Conservation (phyloP, 2,329 filamentous ascomycete genomes). For the Byssothecium circinans region DNA sequence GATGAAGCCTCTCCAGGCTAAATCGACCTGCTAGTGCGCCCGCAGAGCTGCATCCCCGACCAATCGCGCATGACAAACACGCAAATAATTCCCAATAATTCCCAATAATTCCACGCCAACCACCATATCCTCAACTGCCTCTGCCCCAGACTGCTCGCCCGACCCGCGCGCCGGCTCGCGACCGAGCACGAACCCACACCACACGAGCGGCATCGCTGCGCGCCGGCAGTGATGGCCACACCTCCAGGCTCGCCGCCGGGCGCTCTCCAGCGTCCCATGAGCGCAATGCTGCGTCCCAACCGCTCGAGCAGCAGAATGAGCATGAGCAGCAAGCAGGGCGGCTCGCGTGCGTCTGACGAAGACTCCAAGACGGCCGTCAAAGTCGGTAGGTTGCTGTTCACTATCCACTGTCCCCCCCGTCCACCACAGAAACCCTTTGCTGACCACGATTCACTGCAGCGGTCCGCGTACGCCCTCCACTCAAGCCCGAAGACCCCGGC, state of each 20-base stretch:
- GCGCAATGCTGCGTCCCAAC: conserved; percentile 74
- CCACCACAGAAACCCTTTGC: conserved; percentile 5
- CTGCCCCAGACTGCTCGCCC: conserved; percentile 11
- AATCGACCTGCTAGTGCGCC: conserved; percentile 14
- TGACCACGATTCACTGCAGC: conserved; percentile 57
- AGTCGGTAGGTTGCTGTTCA: conserved; percentile 73
- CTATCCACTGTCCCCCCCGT: conserved; percentile 8
- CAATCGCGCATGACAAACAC: conserved; percentile 16
- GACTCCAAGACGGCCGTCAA: conserved; percentile 89
- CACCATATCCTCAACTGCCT: conserved; percentile 15
- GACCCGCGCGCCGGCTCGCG: conserved; percentile 12
- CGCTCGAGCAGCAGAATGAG: conserved; percentile 85
- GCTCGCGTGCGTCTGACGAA: conserved; percentile 83
- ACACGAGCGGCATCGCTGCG: conserved; percentile 21
- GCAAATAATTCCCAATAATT: too few relatives aligned
- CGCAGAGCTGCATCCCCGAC: conserved; percentile 6
- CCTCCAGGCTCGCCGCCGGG: conserved; percentile 43
- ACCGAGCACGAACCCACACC: conserved; percentile 3
- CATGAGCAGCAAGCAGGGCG: conserved; percentile 73
- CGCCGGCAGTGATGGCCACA: conserved; percentile 39
- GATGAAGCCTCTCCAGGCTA: conserved; percentile 14
- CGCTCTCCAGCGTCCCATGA: conserved; percentile 68
- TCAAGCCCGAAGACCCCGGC: conserved; percentile 81
- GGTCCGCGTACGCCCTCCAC: conserved; percentile 86
- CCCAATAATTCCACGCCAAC: conserved; percentile 9